phyloP scores from a whole-genome alignment of 2,329 filamentous ascomycete species.

The Westerdykella aurantiaca region DNA sequence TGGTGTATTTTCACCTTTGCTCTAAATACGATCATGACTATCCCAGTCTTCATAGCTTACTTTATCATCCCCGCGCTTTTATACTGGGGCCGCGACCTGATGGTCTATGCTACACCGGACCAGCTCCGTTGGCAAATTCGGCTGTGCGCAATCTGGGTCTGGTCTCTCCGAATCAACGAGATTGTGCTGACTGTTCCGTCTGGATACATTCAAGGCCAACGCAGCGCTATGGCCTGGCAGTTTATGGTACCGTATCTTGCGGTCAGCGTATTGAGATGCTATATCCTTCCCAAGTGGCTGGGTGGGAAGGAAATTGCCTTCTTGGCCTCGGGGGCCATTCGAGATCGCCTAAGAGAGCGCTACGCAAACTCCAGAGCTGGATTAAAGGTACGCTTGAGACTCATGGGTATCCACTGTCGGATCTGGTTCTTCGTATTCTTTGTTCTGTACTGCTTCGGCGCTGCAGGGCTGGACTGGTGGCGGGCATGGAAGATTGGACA shows the following conservation, averaged over 20 bases:
- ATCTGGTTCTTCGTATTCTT: slow-evolving; percentile 6
- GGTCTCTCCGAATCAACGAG: slow-evolving; percentile 8
- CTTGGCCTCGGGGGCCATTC: slow-evolving; percentile 7
- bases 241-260: slow-evolving; percentile 13
- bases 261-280: slow-evolving; percentile 9
- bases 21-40: slow-evolving; percentile 6
- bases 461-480: slow-evolving; percentile 1
- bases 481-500: not conserved
- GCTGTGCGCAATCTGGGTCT: slow-evolving; percentile 4
- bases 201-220: slow-evolving; percentile 9
- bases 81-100: slow-evolving; percentile 6
- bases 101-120: slow-evolving; percentile 7
- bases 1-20: slow-evolving; percentile 9
- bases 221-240: slow-evolving; percentile 7
- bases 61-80: slow-evolving; percentile 9
- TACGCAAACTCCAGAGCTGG: slow-evolving; percentile 4
- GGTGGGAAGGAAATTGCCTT: slow-evolving; percentile 9
- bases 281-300: slow-evolving; percentile 13
- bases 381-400: slow-evolving; percentile 4
- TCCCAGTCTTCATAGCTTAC: slow-evolving; percentile 6
- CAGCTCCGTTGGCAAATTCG: slow-evolving; percentile 11
- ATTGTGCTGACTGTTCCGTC: slow-evolving; percentile 7
- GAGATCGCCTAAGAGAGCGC: slow-evolving; percentile 12
- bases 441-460: slow-evolving; percentile 6
- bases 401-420: slow-evolving; percentile 8